Evolutionary conservation across 2,329 filamentous ascomycete species (phyloP), one percentile per base, ranked within the genome.

Genomic region (Aaosphaeria arxii): DNA sequence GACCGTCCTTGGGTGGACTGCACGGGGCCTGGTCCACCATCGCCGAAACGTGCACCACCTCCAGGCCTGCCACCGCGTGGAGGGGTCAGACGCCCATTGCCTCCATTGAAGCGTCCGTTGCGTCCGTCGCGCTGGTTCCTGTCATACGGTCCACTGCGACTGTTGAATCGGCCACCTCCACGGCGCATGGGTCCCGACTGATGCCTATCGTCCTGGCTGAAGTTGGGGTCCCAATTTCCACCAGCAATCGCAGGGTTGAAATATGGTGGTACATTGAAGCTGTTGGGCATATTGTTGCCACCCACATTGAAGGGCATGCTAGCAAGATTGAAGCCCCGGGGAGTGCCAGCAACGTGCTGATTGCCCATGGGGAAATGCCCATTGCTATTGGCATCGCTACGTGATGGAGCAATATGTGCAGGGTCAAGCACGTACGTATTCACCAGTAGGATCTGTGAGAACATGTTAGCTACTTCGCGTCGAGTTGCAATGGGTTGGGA

Each of bases 351-450:
- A 38, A 65, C 58, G 44, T 85, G 81, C 59, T 92, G 88, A 60
- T 87, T 89, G 42, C 83, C 80, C 39, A 90, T 83, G 1, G 91
- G 91, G 77, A 96, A 96, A 72, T 96, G 92, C 1, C 92, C 92
- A 62, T 96, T 96, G 60, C 88, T 95, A 66, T 95, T 96, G 35
- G 91, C 88, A 74, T 99, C 91, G 13, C 91, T 94, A 48, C 92
- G 83, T 7, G 91, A 95, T 1, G 94, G 90, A 33, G 91, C 91
- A 67, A 99, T 96, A 62, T 96, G 92, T 7, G 92, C 86, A 38
- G 94, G 94, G 63, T 99, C 94, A 40, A 96, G 79, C 31, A 96
- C 91, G 64, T 99, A 99, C 30, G 87, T 85, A 66, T 99, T 99
- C 64, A 99, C 88, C 11, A 97, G 84, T 49, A 88, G 82, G 59